These are phyloP conservation scores for Steccherinum ochraceum DNA, from an alignment of 768 basidiomycete species.

Conservation along the genomic window DNA sequence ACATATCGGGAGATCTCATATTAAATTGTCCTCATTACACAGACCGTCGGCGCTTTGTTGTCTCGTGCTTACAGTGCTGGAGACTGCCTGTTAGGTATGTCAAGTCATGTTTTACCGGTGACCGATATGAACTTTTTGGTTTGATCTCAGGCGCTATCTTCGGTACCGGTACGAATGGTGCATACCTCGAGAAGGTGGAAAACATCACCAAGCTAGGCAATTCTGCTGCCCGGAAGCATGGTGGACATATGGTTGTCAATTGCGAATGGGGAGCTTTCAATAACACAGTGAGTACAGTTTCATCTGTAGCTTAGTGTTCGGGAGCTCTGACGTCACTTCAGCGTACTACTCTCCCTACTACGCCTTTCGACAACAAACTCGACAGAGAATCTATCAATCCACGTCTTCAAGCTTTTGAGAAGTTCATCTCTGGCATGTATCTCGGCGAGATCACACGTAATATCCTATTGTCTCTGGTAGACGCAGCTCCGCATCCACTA, in stretches of 20 bases:
- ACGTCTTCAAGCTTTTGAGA: conserved; percentile 89
- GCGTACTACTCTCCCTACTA: conserved; percentile 80
- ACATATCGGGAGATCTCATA: neutral
- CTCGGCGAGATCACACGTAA: conserved; percentile 91
- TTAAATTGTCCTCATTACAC: neutral
- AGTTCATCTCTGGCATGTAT: conserved; percentile 99
- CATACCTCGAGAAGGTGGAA: conserved; percentile 84
- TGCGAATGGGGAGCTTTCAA: conserved; percentile 99
- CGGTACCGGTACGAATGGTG: conserved; percentile 98
- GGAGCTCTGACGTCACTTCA: conserved; percentile 21
- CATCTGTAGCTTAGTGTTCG: neutral
- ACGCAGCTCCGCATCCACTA: conserved; percentile 61
- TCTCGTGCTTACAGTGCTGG: conserved; percentile 93
- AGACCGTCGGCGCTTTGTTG: conserved; percentile 95
- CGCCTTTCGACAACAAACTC: conserved; percentile 85
- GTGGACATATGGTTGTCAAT: conserved; percentile 89
- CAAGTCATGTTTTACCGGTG: neutral
- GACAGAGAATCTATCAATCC: conserved; percentile 96
- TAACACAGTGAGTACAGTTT: conserved; percentile 60
- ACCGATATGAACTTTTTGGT: neutral
- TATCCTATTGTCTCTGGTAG: conserved; percentile 75
- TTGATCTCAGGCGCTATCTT: conserved; percentile 63
- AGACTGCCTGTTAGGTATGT: conserved; percentile 65
- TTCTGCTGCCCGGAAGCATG: conserved; percentile 47
- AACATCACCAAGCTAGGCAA: conserved; percentile 83